These are phyloP conservation scores for Tulasnella sp. DNA, from an alignment of 768 basidiomycete genomes.

Conservation along the genomic window DNA sequence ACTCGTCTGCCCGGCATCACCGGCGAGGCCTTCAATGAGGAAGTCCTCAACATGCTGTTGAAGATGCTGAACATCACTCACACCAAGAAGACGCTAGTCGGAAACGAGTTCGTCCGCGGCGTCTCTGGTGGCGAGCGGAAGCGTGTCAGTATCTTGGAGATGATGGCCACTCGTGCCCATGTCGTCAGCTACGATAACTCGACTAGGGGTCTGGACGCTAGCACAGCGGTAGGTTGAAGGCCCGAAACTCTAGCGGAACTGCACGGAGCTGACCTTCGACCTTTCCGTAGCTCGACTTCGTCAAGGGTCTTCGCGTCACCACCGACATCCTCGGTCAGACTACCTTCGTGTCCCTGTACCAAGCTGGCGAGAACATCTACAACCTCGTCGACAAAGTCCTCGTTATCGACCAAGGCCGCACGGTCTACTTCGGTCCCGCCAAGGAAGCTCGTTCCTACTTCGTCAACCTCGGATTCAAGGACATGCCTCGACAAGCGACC, in stretches of 20 bases:
- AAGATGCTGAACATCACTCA: conserved; percentile 78
- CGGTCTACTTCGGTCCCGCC: conserved; percentile 54
- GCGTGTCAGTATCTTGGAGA: conserved; percentile 82
- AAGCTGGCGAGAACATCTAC: conserved; percentile 40
- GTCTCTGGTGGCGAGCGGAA: conserved; percentile 79
- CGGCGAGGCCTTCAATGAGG: conserved; percentile 45
- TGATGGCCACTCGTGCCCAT: conserved; percentile 64
- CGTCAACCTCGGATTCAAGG: conserved; percentile 52
- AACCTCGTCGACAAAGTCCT: conserved; percentile 42
- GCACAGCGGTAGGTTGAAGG: conserved; percentile 39
- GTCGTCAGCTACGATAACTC: conserved; percentile 38
- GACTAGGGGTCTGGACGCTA: conserved; percentile 43
- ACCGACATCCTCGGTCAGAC: conserved; percentile 51
- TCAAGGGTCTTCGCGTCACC: conserved; percentile 48
- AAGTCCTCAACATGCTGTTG: conserved; percentile 56
- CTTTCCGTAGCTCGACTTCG: conserved; percentile 50
- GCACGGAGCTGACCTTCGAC: conserved; percentile 38
- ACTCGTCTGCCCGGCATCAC: conserved; percentile 43
- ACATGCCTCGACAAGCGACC: conserved; percentile 51
- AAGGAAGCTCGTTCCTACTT: conserved; percentile 52
- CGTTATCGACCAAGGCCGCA: conserved; percentile 54
- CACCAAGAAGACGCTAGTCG: conserved; percentile 71
- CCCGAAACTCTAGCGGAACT: neutral
- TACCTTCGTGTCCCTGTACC: conserved; percentile 52
- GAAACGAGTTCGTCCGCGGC: conserved; percentile 72